These are phyloP conservation scores for Mycocentrospora acerina DNA, from an alignment of 2,329 filamentous ascomycete genomes.

Conservation along the genomic window DNA sequence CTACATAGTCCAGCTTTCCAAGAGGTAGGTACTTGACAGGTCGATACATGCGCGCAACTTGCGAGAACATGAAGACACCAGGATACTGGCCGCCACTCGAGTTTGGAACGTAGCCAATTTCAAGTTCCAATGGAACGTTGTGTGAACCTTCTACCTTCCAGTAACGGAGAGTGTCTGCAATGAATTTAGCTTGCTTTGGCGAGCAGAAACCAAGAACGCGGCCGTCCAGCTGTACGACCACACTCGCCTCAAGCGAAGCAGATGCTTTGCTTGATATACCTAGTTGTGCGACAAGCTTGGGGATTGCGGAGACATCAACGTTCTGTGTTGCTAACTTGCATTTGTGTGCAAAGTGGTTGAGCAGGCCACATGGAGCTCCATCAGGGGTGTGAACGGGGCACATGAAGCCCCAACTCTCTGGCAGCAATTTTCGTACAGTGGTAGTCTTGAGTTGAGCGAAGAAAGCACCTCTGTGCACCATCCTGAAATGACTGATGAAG, in stretches of 20 bases:
- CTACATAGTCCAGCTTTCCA: constrained; percentile 83
- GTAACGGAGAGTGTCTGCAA: constrained; percentile 83
- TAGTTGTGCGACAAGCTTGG: constrained; percentile 72
- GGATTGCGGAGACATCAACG: constrained; percentile 73
- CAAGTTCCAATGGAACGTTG: constrained; percentile 77
- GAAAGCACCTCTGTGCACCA: constrained; percentile 98
- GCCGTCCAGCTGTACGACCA: constrained; percentile 88
- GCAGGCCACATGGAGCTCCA: constrained; percentile 87
- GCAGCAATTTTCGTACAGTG: constrained; percentile 89
- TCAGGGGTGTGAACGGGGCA: constrained; percentile 98
- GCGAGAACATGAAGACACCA: constrained; percentile 89
- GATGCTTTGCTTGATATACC: constrained; percentile 76
- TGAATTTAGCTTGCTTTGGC: constrained; percentile 75
- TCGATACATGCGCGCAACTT: constrained; percentile 80
- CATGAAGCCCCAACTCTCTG: constrained; percentile 97
- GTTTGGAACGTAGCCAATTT: constrained; percentile 87
- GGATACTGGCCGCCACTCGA: constrained; percentile 94
- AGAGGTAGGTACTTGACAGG: constrained; percentile 90
- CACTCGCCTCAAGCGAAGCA: constrained; percentile 77
- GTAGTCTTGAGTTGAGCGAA: constrained; percentile 98
- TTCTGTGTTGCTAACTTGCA: constrained; percentile 81
- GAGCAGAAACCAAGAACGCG: constrained; percentile 87
- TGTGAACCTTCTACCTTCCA: constrained; percentile 93
- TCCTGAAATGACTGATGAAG: constrained; percentile 98
- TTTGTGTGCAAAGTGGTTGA: constrained; percentile 95